phyloP scores from a whole-genome alignment of 306 rosid genomes.

The Ammopiptanthus mongolicus region DNA sequence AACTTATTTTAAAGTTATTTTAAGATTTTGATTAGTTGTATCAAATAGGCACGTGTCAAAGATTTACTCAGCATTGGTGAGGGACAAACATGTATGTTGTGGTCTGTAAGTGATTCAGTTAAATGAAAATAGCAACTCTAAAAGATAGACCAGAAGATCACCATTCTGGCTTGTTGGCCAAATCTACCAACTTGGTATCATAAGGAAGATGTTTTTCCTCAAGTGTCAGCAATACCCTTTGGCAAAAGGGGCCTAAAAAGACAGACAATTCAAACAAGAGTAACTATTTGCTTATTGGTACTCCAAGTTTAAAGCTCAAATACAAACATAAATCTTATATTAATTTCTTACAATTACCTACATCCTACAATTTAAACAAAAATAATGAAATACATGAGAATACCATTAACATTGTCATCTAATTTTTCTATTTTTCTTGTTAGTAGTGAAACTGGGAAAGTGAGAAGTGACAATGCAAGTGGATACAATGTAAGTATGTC shows the following conservation, averaged over 20 bases:
- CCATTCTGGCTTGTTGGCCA: constrained; percentile 86
- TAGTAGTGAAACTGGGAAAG: neutral
- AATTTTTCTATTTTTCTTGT: neutral
- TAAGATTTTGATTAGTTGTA: too few species aligned
- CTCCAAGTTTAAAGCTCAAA: constrained; percentile 1
- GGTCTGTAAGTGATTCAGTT: neutral
- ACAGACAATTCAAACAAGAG: neutral
- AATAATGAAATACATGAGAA: neutral
- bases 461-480: constrained; percentile 9
- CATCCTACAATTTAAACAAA: neutral
- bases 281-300: neutral
- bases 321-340: neutral
- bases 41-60: too few species aligned
- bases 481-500: constrained; percentile 21
- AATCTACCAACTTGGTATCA: constrained; percentile 75
- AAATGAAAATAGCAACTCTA: neutral
- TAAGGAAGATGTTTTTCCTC: constrained; percentile 90
- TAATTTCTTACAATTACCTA: neutral
- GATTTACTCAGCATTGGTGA: too few species aligned
- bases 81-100: too few species aligned
- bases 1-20: too few species aligned
- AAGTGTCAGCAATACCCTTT: constrained; percentile 78
- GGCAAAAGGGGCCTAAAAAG: constrained; percentile 78
- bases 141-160: constrained; percentile 30
- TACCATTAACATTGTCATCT: too few species aligned